These are phyloP conservation scores for Rhynchospora breviuscula DNA, from an alignment of 176 grass and related monocot species.

Conservation along the genomic window DNA sequence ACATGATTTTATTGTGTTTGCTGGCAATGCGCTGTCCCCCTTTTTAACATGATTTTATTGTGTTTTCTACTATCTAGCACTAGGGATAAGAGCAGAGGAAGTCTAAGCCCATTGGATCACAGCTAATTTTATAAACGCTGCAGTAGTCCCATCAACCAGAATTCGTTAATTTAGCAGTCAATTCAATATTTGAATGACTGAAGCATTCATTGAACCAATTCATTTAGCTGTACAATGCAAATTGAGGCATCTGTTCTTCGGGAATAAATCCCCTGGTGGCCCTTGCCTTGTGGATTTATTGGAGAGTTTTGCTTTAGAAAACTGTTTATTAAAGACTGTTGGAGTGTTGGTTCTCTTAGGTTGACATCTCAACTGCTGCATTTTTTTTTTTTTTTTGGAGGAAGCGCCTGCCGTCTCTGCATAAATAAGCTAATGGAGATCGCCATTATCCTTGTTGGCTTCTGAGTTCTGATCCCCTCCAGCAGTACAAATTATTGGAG, in stretches of 20 bases:
- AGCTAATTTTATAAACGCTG: background rate
- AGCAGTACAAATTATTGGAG: background rate
- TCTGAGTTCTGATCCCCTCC: no score
- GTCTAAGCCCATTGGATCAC: background rate
- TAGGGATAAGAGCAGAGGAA: background rate
- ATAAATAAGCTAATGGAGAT: background rate
- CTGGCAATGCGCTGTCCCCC: background rate
- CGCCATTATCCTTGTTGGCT: background rate
- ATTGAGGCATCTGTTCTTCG: no score
- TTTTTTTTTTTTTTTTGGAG: background rate
- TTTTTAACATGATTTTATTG: background rate
- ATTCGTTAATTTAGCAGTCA: background rate
- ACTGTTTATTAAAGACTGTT: background rate
- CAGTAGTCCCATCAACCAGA: background rate
- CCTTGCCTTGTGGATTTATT: no score
- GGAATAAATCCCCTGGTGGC: background rate
- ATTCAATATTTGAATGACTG: background rate
- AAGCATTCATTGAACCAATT: background rate
- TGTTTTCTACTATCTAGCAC: background rate
- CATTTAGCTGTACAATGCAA: background rate
- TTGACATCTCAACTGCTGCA: slow-evolving; percentile 5
- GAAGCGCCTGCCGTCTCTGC: background rate
- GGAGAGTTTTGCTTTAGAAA: no score
- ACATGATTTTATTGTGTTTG: background rate
- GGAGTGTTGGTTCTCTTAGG: background rate